Conservation (phyloP, 2,329 filamentous ascomycete species). For the Diaporthe sp. region DNA sequence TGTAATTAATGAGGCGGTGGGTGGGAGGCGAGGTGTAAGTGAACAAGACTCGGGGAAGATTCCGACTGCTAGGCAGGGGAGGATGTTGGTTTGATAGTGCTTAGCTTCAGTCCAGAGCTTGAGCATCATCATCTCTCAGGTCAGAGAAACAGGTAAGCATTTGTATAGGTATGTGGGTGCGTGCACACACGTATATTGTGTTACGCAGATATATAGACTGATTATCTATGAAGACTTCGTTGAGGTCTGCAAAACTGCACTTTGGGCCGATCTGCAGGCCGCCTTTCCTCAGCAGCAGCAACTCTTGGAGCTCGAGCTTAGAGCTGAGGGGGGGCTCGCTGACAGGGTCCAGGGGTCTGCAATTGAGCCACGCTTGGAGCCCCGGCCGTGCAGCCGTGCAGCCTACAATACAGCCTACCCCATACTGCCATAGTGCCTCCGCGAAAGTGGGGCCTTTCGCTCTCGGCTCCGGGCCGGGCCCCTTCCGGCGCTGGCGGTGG, state of each 20-base stretch:
- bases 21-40: background rate
- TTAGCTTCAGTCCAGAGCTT: background rate
- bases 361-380: background rate
- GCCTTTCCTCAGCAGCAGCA: background rate
- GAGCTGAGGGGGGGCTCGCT: background rate
- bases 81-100: background rate
- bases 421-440: background rate
- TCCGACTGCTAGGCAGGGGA: background rate
- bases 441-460: conserved; percentile 2
- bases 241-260: conserved; percentile 21
- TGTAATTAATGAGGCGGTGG: background rate
- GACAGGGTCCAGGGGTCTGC: conserved; percentile 8
- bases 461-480: conserved; percentile 22
- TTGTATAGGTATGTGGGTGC: background rate
- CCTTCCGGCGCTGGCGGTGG: conserved; percentile 20
- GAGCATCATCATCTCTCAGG: background rate
- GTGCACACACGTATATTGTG: background rate
- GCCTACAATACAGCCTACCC: background rate
- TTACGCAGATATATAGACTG: background rate
- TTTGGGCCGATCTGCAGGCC: conserved; percentile 26
- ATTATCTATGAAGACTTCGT: background rate
- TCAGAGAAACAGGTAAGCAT: background rate
- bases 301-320: background rate
- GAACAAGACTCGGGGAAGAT: background rate
- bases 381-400: background rate